These are phyloP conservation scores for Collybia mongolica DNA, from an alignment of 768 basidiomycete species.

Conservation along the genomic window DNA sequence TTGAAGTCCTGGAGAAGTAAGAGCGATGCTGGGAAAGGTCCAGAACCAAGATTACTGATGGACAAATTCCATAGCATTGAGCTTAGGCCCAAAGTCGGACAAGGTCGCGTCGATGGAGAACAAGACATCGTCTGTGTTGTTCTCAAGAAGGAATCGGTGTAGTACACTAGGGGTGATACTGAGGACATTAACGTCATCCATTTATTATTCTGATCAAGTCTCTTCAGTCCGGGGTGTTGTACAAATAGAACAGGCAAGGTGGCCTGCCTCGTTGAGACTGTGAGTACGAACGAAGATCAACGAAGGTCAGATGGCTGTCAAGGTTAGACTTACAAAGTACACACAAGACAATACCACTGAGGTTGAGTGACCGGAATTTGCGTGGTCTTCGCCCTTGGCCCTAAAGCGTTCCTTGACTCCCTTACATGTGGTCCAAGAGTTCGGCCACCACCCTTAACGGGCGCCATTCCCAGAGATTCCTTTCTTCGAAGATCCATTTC, in stretches of 20 bases:
- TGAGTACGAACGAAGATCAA: too few relatives aligned
- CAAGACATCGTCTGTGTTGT: too few relatives aligned
- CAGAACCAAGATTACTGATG: too few relatives aligned
- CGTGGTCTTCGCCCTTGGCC: not conserved
- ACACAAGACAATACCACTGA: conserved; percentile 56
- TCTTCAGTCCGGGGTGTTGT: conserved; percentile 44
- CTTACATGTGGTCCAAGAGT: conserved; percentile 17
- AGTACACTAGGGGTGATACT: too few relatives aligned
- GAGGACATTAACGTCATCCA: too few relatives aligned
- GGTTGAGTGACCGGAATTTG: not conserved
- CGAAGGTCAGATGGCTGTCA: conserved; percentile 2
- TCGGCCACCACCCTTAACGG: conserved; percentile 23
- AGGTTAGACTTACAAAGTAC: conserved; percentile 56
- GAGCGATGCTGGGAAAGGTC: too few relatives aligned
- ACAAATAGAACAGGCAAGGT: conserved; percentile 66
- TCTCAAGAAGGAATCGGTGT: too few relatives aligned
- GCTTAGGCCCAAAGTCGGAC: too few relatives aligned
- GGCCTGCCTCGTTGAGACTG: conserved; percentile 50
- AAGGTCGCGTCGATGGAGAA: too few relatives aligned
- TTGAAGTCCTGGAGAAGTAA: too few relatives aligned
- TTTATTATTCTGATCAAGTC: conserved; percentile 3
- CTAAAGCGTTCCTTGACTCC: not conserved
- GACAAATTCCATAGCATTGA: too few relatives aligned
- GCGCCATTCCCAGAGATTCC: conserved; percentile 41
- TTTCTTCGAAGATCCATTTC: conserved; percentile 46